These are phyloP conservation scores for Albizia julibrissin DNA, from an alignment of 306 rosid species.

Conservation along the genomic window DNA sequence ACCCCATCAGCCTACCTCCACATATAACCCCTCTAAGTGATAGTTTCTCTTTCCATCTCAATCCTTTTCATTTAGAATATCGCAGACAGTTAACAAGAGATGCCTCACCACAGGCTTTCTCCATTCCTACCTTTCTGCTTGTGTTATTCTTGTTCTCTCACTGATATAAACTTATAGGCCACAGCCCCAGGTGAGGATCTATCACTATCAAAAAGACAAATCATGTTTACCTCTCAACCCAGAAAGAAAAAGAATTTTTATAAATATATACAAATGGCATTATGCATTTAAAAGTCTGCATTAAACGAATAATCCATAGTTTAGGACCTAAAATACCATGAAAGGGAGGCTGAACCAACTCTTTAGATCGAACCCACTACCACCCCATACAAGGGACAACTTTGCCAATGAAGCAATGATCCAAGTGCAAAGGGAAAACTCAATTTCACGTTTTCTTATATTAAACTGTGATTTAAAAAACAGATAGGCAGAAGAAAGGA, in stretches of 20 bases:
- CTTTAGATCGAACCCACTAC: neutral
- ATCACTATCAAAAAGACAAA: constrained; percentile 3
- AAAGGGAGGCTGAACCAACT: neutral
- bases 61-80: neutral
- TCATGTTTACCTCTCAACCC: neutral
- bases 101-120: neutral
- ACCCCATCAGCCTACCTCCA: neutral
- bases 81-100: neutral
- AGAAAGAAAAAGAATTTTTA: neutral
- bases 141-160: neutral
- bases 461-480: constrained; percentile 24
- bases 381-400: neutral
- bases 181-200: neutral
- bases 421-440: neutral
- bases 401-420: neutral
- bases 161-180: neutral
- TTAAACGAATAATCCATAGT: constrained; percentile 9
- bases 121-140: neutral
- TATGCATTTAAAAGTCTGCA: constrained; percentile 21
- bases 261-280: neutral
- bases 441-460: constrained; percentile 23
- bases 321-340: constrained; percentile 14
- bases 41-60: neutral
- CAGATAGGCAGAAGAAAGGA: neutral
- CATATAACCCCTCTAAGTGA: neutral